Conservation (phyloP, 2,329 filamentous ascomycete genomes). For the Exophiala alcalophila region DNA sequence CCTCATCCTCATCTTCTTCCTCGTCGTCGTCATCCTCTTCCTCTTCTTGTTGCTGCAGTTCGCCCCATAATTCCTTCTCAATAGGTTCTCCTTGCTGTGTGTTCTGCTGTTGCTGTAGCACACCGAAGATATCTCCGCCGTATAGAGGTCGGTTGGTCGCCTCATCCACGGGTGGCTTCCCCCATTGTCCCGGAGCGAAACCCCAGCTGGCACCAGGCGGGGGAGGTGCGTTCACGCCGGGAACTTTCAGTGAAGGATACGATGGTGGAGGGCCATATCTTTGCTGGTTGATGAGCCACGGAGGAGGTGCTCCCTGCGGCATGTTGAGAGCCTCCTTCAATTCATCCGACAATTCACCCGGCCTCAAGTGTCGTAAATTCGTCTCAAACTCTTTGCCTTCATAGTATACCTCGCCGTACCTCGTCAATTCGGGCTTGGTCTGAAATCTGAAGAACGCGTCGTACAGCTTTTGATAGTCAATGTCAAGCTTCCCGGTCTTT, state of each 20-base stretch:
- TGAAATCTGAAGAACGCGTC: constrained; percentile 98
- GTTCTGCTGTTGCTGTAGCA: constrained; percentile 61
- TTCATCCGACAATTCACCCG: constrained; percentile 84
- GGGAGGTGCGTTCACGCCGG: constrained; percentile 88
- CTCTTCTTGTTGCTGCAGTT: constrained; percentile 70
- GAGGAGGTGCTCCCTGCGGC: constrained; percentile 85
- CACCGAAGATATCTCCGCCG: constrained; percentile 91
- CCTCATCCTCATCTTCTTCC: constrained; percentile 70
- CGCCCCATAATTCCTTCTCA: constrained; percentile 87
- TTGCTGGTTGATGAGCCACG: constrained; percentile 97
- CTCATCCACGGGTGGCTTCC: constrained; percentile 92
- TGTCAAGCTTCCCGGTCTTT: constrained; percentile 96
- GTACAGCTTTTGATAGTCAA: constrained; percentile 97
- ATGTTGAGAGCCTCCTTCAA: constrained; percentile 92
- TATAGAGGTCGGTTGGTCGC: constrained; percentile 79
- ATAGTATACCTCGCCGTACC: constrained; percentile 98
- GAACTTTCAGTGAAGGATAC: constrained; percentile 92
- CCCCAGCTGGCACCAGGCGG: constrained; percentile 89
- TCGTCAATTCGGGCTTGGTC: constrained; percentile 88
- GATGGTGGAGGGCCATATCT: constrained; percentile 89
- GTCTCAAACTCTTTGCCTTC: constrained; percentile 98
- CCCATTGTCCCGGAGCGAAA: constrained; percentile 91
- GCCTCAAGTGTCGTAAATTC: constrained; percentile 82
- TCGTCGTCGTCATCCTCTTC: constrained; percentile 65
- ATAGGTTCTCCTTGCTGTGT: constrained; percentile 70